A percentile compares a stretch with the other conserved stretches of the same genome.
Conservation (phyloP, 2,329 filamentous ascomycete genomes). For the Aspergillus udagawae region DNA sequence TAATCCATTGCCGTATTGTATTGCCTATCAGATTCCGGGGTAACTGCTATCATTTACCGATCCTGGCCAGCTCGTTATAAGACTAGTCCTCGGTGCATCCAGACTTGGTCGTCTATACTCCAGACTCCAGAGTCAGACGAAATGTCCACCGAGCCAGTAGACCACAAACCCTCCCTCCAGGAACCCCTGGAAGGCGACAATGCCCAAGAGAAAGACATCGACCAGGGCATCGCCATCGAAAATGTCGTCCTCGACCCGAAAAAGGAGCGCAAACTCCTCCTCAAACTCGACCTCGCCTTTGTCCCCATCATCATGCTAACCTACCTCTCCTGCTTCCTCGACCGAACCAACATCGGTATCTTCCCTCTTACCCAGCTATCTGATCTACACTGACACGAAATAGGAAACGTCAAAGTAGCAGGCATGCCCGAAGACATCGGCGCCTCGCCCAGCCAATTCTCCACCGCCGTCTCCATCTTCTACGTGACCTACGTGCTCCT, state of each 20-base stretch:
- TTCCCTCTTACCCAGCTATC: background rate
- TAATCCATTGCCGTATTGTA: background rate
- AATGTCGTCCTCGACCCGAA: conserved; percentile 39
- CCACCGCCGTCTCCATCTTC: conserved; percentile 49
- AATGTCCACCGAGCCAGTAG: background rate
- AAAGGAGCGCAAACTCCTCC: conserved; percentile 45
- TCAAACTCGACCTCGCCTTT: conserved; percentile 47
- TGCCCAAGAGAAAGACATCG: conserved; percentile 9
- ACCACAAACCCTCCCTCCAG: conserved; percentile 7
- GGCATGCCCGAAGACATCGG: conserved; percentile 46
- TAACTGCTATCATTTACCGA: background rate
- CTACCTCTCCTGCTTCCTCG: conserved; percentile 53
- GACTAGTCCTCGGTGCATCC: background rate
- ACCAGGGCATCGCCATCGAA: conserved; percentile 9
- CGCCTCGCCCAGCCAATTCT: conserved; percentile 40
- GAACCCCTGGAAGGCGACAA: conserved; percentile 8
- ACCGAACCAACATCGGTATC: conserved; percentile 51
- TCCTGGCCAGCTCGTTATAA: background rate
- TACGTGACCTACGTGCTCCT: conserved; percentile 51
- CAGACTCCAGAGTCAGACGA: no score
- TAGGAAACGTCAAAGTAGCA: conserved; percentile 47
- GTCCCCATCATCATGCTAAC: conserved; percentile 54
- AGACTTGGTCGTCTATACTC: no score
- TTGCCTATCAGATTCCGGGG: background rate
- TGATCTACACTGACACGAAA: conserved; percentile 1